A percentile compares a stretch with the other conserved stretches of the same genome.
Evolutionary conservation across 2,329 filamentous ascomycete species (phyloP).

Genomic region (Aureobasidium mangrovei): DNA sequence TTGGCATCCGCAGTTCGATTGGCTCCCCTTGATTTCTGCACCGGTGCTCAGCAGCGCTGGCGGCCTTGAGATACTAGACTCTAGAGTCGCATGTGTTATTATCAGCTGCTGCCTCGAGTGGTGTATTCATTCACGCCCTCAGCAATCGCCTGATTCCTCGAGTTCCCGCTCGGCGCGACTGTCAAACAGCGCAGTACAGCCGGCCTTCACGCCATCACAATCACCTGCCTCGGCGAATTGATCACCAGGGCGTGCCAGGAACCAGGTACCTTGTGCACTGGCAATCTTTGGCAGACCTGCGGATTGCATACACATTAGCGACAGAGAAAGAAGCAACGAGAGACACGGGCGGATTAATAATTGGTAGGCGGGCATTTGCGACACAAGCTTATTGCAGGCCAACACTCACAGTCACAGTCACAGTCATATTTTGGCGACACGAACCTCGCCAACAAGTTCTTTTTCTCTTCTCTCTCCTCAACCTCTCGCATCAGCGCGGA

Average conservation of each 20-base stretch:
- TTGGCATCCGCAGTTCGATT: constrained; percentile 12
- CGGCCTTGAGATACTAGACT: constrained; percentile 3
- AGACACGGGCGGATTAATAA: too few relatives aligned
- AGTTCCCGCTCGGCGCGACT: too few relatives aligned
- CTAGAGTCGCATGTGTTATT: neutral
- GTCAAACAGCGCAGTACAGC: neutral
- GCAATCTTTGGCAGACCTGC: neutral
- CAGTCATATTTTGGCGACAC: too few relatives aligned
- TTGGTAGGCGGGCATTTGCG: too few relatives aligned
- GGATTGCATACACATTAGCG: neutral
- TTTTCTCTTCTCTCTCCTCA: too few relatives aligned
- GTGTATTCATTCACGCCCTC: too few relatives aligned
- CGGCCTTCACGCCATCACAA: neutral
- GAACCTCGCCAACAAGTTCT: too few relatives aligned
- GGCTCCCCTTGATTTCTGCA: neutral
- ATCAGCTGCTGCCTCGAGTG: constrained; percentile 1
- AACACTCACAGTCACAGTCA: too few relatives aligned
- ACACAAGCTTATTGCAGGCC: too few relatives aligned
- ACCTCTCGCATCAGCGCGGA: too few relatives aligned
- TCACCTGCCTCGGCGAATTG: neutral
- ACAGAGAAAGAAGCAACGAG: too few relatives aligned
- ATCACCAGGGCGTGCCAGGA: constrained; percentile 6
- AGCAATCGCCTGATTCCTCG: too few relatives aligned
- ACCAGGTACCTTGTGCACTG: constrained; percentile 6
- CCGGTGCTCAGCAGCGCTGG: neutral